Percentiles rank a stretch among this genome's conserved stretches.
These are phyloP conservation scores for Sambucus nigra DNA, from an alignment of 129 eudicot genomes.

Conservation along the genomic window DNA sequence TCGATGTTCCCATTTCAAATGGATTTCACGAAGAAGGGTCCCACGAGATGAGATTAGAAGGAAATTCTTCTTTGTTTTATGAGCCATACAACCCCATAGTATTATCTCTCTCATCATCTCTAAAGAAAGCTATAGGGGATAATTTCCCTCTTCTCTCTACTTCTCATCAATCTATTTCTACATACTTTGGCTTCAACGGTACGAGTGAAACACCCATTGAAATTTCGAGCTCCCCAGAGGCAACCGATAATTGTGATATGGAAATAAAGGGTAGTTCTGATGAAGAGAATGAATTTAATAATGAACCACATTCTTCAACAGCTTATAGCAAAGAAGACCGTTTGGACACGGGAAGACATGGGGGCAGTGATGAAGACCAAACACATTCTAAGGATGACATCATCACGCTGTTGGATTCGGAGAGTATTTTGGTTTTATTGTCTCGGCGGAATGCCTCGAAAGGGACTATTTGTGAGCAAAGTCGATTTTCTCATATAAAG, in stretches of 20 bases:
- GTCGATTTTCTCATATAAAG: slow-evolving; percentile 75
- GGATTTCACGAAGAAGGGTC: slow-evolving; percentile 31
- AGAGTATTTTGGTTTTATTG: slow-evolving; percentile 81
- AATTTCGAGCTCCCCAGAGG: slow-evolving; percentile 18
- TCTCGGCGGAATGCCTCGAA: slow-evolving; percentile 59
- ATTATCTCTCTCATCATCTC: slow-evolving; percentile 42
- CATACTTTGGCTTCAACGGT: slow-evolving; percentile 27
- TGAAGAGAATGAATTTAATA: slow-evolving; percentile 16
- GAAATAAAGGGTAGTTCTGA: slow-evolving; percentile 20
- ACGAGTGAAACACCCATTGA: slow-evolving; percentile 17
- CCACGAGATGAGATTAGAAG: slow-evolving; percentile 23
- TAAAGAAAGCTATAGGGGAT: slow-evolving; percentile 38
- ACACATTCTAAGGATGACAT: slow-evolving; percentile 43
- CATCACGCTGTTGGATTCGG: slow-evolving; percentile 52
- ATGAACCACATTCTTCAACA: slow-evolving; percentile 9
- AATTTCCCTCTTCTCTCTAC: slow-evolving; percentile 37
- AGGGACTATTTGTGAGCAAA: slow-evolving; percentile 76
- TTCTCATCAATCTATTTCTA: slow-evolving; percentile 25
- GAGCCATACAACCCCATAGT: slow-evolving; percentile 44
- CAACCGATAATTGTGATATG: slow-evolving; percentile 21
- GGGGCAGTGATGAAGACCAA: slow-evolving; percentile 28
- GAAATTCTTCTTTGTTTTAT: slow-evolving; percentile 32
- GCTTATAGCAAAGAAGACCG: too few species aligned
- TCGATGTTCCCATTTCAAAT: slow-evolving; percentile 47
- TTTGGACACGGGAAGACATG: slow-evolving; percentile 19